Percentiles rank a stretch among this genome's conserved stretches.
These are phyloP conservation scores for Penicillium oxalicum DNA, from an alignment of 2,329 filamentous ascomycete genomes.

Conservation along the genomic window DNA sequence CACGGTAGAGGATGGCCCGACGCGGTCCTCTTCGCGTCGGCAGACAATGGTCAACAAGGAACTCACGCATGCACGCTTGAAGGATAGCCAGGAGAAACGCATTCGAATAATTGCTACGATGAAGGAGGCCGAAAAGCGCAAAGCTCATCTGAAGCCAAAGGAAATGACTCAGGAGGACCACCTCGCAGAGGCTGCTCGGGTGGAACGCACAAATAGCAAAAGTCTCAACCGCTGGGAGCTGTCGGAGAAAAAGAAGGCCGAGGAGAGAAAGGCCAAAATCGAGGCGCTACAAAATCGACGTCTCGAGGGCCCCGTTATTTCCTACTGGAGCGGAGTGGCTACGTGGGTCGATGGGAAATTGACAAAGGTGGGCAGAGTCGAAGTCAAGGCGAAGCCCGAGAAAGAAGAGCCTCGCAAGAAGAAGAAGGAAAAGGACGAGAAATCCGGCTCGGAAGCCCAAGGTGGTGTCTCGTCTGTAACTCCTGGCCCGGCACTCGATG, in stretches of 20 bases:
- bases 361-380: conserved; percentile 61
- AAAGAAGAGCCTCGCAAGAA: conserved; percentile 28
- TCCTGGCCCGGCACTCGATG: conserved; percentile 1
- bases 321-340: conserved; percentile 88
- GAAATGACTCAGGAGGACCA: conserved; percentile 83
- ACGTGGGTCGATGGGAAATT: conserved; percentile 73
- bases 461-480: conserved; percentile 3
- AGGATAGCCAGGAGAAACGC: conserved; percentile 45
- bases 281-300: conserved; percentile 83
- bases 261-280: conserved; percentile 73
- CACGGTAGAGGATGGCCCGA: conserved; percentile 55
- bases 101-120: conserved; percentile 49
- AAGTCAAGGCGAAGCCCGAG: conserved; percentile 37
- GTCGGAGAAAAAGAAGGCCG: conserved; percentile 80
- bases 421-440: conserved; percentile 27
- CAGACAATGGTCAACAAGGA: conserved; percentile 63
- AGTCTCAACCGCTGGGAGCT: conserved; percentile 92
- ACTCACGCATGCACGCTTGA: conserved; percentile 45
- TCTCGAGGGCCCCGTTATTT: conserved; percentile 81
- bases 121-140: conserved; percentile 55
- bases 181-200: conserved; percentile 70
- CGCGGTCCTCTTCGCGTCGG: conserved; percentile 55
- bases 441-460: conserved; percentile 19
- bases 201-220: conserved; percentile 82
- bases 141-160: conserved; percentile 69